These are phyloP conservation scores for Dimocarpus longan DNA, from an alignment of 345 rosid species.

Conservation along the genomic window DNA sequence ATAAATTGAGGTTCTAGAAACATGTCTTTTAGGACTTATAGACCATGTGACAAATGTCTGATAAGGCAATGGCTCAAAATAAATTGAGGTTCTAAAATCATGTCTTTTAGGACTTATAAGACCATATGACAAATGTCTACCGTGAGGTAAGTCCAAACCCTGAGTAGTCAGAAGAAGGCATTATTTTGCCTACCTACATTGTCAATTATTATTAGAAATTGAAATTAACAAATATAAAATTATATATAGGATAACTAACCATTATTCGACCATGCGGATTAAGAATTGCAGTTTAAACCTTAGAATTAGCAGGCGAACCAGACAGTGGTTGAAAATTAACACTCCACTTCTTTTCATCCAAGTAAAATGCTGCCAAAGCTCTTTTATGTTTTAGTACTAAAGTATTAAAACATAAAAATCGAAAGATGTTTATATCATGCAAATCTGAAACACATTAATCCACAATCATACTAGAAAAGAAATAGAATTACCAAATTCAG, in stretches of 20 bases:
- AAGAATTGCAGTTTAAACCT: conserved; percentile 88
- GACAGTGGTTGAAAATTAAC: conserved; percentile 95
- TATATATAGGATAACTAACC: conserved; percentile 41
- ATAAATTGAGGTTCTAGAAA: conserved; percentile 91
- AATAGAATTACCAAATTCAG: not conserved
- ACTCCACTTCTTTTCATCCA: conserved; percentile 81
- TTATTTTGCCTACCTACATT: conserved; percentile 15
- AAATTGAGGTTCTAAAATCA: conserved; percentile 90
- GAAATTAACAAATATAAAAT: not conserved
- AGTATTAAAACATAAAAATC: not conserved
- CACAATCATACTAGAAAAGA: not conserved
- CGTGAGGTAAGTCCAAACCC: conserved; percentile 95
- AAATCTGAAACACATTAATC: not conserved
- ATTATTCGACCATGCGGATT: conserved; percentile 88
- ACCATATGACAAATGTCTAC: conserved; percentile 93
- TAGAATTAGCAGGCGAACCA: conserved; percentile 96
- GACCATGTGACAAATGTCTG: conserved; percentile 94
- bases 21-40: conserved; percentile 92
- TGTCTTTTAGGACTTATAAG: conserved; percentile 91
- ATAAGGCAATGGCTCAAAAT: conserved; percentile 94
- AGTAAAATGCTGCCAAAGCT: conserved; percentile 76
- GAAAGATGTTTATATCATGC: not conserved
- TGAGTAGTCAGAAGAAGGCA: conserved; percentile 26
- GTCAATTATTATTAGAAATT: not conserved
- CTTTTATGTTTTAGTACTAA: conserved; percentile 53